Evolutionary conservation across 2,329 filamentous ascomycete genomes (phyloP).

Genomic region (Ceratocystis alfenasii): DNA sequence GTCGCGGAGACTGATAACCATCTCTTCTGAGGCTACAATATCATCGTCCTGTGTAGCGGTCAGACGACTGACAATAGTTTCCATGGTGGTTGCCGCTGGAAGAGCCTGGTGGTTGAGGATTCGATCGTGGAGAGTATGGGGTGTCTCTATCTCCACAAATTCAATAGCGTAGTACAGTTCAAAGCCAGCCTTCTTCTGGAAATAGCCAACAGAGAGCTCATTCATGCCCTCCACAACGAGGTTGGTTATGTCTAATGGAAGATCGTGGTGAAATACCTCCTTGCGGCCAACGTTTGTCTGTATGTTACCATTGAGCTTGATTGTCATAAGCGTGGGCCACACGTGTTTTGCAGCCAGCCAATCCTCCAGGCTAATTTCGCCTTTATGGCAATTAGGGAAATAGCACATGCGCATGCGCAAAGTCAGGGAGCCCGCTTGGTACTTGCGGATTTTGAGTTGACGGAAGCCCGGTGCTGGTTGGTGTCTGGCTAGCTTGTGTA

Average conservation of each 20-base stretch:
- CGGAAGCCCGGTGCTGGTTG: neutral
- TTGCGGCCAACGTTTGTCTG: constrained; percentile 46
- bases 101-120: constrained; percentile 32
- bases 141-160: constrained; percentile 45
- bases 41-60: constrained; percentile 7
- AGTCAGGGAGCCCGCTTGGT: constrained; percentile 5
- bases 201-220: constrained; percentile 42
- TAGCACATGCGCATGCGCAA: constrained; percentile 13
- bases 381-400: neutral
- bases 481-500: neutral
- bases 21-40: constrained; percentile 36
- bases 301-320: constrained; percentile 7
- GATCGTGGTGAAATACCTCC: constrained; percentile 59
- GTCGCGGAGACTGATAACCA: constrained; percentile 54
- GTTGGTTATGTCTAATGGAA: constrained; percentile 63
- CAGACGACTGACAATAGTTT: neutral
- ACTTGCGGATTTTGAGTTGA: constrained; percentile 13
- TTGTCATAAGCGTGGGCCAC: constrained; percentile 1
- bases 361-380: neutral
- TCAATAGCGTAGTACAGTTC: constrained; percentile 52
- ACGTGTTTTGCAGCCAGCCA: constrained; percentile 8
- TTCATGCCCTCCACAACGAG: constrained; percentile 49
- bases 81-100: constrained; percentile 26
- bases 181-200: neutral
- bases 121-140: constrained; percentile 34